Evolutionary conservation across 192 early-diverging fungal species (phyloP).

Genomic region (Pilobolus umbonatus): DNA sequence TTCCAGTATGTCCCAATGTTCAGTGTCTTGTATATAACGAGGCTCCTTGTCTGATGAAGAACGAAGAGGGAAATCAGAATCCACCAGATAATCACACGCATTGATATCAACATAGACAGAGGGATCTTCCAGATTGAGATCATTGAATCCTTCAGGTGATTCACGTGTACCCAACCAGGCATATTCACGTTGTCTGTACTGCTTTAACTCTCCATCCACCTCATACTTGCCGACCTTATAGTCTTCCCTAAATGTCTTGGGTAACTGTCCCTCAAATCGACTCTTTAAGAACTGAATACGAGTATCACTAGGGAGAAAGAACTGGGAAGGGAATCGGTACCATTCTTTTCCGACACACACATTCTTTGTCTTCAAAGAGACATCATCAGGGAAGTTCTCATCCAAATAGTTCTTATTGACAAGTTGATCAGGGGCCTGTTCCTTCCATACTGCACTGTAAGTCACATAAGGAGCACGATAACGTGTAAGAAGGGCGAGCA

Average conservation of each 20-base stretch:
- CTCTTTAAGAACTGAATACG: constrained; percentile 66
- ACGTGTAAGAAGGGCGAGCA: constrained; percentile 59
- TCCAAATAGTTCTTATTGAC: constrained; percentile 21
- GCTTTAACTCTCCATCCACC: not conserved
- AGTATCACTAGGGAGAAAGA: constrained; percentile 74
- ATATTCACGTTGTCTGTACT: constrained; percentile 13
- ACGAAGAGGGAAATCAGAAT: constrained; percentile 39
- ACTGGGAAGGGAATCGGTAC: constrained; percentile 92
- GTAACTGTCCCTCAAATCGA: constrained; percentile 76
- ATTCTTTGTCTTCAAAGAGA: constrained; percentile 17
- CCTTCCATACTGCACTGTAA: constrained; percentile 36
- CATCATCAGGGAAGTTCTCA: constrained; percentile 18
- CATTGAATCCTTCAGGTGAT: constrained; percentile 58
- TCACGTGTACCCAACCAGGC: constrained; percentile 27
- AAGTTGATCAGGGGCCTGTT: constrained; percentile 19
- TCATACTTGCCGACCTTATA: not conserved
- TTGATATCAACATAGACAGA: constrained; percentile 51
- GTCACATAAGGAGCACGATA: constrained; percentile 76
- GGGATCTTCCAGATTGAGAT: constrained; percentile 58
- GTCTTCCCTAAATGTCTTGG: constrained; percentile 68
- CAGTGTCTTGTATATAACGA: constrained; percentile 46
- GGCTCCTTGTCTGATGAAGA: constrained; percentile 18
- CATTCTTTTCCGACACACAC: constrained; percentile 94
- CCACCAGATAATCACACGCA: constrained; percentile 65
- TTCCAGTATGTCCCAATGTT: constrained; percentile 51